phyloP scores from a whole-genome alignment of 495 filamentous ascomycete genomes.

The Aspergillus avenaceus region DNA sequence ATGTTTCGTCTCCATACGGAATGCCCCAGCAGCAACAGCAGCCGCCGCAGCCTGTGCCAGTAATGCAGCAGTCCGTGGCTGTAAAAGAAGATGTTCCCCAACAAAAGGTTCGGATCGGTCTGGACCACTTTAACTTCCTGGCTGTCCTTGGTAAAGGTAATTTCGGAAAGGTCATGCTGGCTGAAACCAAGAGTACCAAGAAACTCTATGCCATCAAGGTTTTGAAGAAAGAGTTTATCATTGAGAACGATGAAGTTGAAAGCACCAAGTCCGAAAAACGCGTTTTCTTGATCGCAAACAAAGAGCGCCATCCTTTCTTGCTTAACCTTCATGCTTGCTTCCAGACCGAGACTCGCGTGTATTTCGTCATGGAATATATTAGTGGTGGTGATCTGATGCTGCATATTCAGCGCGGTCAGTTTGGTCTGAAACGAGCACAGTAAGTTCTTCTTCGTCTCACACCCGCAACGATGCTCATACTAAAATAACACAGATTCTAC shows the following conservation, averaged over 20 bases:
- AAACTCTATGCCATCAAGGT: conserved; percentile 98
- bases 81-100: conserved; percentile 52
- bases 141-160: conserved; percentile 98
- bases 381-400: conserved; percentile 98
- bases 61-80: conserved; percentile 23
- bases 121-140: conserved; percentile 99
- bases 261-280: conserved; percentile 97
- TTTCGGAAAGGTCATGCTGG: conserved; percentile 99
- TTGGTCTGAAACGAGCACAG: conserved; percentile 94
- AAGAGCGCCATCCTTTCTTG: conserved; percentile 95
- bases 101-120: conserved; percentile 74
- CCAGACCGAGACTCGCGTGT: conserved; percentile 97
- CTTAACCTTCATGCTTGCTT: conserved; percentile 96
- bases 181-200: conserved; percentile 88
- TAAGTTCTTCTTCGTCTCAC: conserved; percentile 42
- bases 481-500: conserved; percentile 70
- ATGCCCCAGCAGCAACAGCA: conserved; percentile 46
- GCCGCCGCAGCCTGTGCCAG: conserved; percentile 42
- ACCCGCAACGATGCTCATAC: background rate
- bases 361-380: conserved; percentile 99
- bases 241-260: conserved; percentile 99
- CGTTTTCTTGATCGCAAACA: conserved; percentile 95
- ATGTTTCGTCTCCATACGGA: conserved; percentile 24
- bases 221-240: conserved; percentile 99
- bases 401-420: conserved; percentile 96